Percentiles rank a stretch among this genome's conserved stretches.
These are phyloP conservation scores for Blumeria graminis DNA, from an alignment of 2,329 filamentous ascomycete genomes.

Conservation along the genomic window DNA sequence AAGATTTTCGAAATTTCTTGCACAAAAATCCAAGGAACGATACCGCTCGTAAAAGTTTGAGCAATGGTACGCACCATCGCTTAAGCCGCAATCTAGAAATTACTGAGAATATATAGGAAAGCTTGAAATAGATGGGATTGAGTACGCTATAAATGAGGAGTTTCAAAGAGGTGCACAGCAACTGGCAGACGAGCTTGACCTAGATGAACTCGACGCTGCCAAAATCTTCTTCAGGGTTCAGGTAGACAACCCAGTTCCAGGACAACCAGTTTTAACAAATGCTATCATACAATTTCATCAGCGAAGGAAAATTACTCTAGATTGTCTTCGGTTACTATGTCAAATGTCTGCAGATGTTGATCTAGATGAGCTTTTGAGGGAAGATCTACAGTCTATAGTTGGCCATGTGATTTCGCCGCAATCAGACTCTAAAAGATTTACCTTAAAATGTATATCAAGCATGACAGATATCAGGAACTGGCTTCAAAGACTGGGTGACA, in stretches of 20 bases:
- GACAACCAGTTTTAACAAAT: conserved; percentile 50
- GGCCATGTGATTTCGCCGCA: conserved; percentile 23
- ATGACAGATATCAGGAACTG: conserved; percentile 58
- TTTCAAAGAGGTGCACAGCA: conserved; percentile 66
- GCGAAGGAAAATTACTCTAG: conserved; percentile 57
- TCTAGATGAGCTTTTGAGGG: conserved; percentile 20
- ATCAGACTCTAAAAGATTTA: conserved; percentile 28
- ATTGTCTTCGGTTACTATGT: conserved; percentile 60
- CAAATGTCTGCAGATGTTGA: conserved; percentile 23
- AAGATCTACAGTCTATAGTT: conserved; percentile 30
- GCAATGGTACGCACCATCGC: conserved; percentile 29
- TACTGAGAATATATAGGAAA: conserved; percentile 31
- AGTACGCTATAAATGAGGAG: conserved; percentile 63
- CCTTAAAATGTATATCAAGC: conserved; percentile 48
- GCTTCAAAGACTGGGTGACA: conserved; percentile 53
- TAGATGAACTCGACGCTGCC: conserved; percentile 74
- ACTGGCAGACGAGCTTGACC: conserved; percentile 65
- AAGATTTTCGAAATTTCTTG: conserved; percentile 46
- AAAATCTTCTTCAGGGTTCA: conserved; percentile 51
- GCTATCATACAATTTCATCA: conserved; percentile 76
- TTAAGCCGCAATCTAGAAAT: conserved; percentile 2
- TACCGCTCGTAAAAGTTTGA: conserved; percentile 45
- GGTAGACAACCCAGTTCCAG: conserved; percentile 40
- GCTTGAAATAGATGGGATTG: conserved; percentile 43
- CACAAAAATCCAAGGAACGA: conserved; percentile 54